phyloP scores from a whole-genome alignment of 169 alveolate species.

The Plasmodium gallinaceum region DNA sequence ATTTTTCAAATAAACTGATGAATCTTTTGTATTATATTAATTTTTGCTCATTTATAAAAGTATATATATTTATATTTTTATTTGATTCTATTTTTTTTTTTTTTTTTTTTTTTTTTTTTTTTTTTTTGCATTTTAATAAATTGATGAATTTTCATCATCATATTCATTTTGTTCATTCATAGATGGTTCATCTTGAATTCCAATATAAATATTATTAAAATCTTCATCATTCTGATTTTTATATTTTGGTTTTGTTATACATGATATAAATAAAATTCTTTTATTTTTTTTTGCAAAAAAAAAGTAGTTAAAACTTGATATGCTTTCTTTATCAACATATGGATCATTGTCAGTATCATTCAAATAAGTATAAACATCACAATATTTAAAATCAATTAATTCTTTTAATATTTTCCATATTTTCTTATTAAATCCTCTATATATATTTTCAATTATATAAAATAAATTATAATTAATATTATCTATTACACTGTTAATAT shows the following conservation, averaged over 20 bases:
- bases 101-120: no score
- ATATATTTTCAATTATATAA: slow-evolving; percentile 78
- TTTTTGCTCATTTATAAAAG: not conserved
- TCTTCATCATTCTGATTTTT: slow-evolving; percentile 69
- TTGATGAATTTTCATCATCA: slow-evolving; percentile 35
- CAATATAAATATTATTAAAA: slow-evolving; percentile 44
- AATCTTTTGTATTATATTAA: not conserved
- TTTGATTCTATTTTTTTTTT: no score
- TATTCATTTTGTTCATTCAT: slow-evolving; percentile 27
- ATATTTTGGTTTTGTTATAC: slow-evolving; percentile 81
- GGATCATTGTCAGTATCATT: slow-evolving; percentile 84
- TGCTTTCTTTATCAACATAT: slow-evolving; percentile 78
- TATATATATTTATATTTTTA: no score
- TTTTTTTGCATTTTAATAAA: not conserved
- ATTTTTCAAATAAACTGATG: not conserved
- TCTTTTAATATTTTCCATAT: slow-evolving; percentile 85
- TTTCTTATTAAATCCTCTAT: slow-evolving; percentile 82
- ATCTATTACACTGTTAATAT: slow-evolving; percentile 81
- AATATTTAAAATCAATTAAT: slow-evolving; percentile 79
- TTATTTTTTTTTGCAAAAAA: slow-evolving; percentile 83
- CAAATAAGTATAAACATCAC: slow-evolving; percentile 84
- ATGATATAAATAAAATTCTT: slow-evolving; percentile 81
- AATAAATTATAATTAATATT: slow-evolving; percentile 83
- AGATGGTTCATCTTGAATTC: slow-evolving; percentile 62
- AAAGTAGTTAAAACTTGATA: slow-evolving; percentile 85